Base-by-base conservation (phyloP, 1,284 basidiomycete genomes). In the Coniferiporia weirii region DNA sequence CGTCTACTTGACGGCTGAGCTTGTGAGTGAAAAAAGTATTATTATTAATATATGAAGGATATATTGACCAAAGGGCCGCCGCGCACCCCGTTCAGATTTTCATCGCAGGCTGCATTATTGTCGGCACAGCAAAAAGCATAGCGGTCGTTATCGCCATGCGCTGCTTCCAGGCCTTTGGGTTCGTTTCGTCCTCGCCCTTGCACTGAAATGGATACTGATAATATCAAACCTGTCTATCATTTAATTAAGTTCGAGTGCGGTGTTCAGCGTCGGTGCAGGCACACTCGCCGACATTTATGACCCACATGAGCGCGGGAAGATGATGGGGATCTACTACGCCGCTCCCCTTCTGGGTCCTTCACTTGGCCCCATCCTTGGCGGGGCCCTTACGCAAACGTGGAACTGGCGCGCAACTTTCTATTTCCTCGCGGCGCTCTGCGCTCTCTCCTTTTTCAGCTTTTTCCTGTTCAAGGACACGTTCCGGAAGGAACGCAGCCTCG, bases 221-320 rank as follows among this genome's bases (percentile, higher is more conserved):
- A 20, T 38, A 36, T 22, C 52, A 15, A 10, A 40, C 44, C 15
- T 12, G 50, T 40, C 20, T 52, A 52, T 63, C 34, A 50, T 13
- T 68, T 2, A 63, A 65, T 54, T 46, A n/a, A 91, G 89, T 20
- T 87, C 87, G 2, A 85, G 87, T 52, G 87, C 90, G 1, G 88
- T 91, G 7, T 80, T 92, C 20, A 73, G 87, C 0, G 83, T 93
- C 52, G 93, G 91, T 10, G 90, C 91, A 0, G 91, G 89, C 6
- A 89, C 89, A 6, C 74, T 95, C 4, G 87, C 87, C 1, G 91
- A 93, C 68, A 88, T 93, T 40, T 93, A 85, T 66, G 90, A 93
- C 52, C 79, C 86, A 0, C 76, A 82, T 48, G 89, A 93, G 68
- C 78, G 93, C 49, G 93, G 93, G 1, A 82, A 80, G 9, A 91